Evolutionary conservation across 1,139 yeast species (phyloP), one percentile per base, ranked within the genome.

Genomic region (Groenewaldozyma auringiensis): DNA sequence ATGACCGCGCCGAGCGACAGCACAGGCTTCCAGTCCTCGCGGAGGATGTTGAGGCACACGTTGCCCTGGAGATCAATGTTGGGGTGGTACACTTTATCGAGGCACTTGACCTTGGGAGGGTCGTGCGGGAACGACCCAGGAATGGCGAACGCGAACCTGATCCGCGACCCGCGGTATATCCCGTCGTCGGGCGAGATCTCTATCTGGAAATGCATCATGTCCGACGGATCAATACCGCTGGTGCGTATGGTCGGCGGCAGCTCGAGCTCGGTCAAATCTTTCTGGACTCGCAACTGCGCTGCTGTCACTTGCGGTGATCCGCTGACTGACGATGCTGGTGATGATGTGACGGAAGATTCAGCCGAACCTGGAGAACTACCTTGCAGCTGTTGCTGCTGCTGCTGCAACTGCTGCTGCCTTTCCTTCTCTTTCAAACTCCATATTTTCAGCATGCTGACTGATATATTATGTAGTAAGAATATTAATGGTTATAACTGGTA

Each of bases 1-100:
- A 89, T 72, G 20, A 92, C 80, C 3, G 92, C 74, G 61, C 83
- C 87, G 59, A 92, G 69, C 52, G 83, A 85, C 55, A 92, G 72
- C 1, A 88, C 96, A 0, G 98, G 97, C 31, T 92, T 81, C 98
- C 98, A 92, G 63, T 89, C 97, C 63, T 88, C 96, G 53, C 97
- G 70, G 50, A 92, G 70, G 39, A 92, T 88, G 62, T 92, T 89
- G 50, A 92, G 72, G 60, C 98, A 92, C 21, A 92, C 85, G 59
- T 88, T 89, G 1, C 98, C 98, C 41, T 84, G 83, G 21, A 79
- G 63, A 62, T 89, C 96, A 52, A 89, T 89, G 60, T 92, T 92
- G 4, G 98, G 98, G 62, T 92, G 98, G 65, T 85, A 92, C 36
- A 53, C 59, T 51, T 58, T 63, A 35, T 63, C 60, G 9, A 55